These are phyloP conservation scores for Parafenestella ontariensis DNA, from an alignment of 2,329 filamentous ascomycete species.

Conservation along the genomic window DNA sequence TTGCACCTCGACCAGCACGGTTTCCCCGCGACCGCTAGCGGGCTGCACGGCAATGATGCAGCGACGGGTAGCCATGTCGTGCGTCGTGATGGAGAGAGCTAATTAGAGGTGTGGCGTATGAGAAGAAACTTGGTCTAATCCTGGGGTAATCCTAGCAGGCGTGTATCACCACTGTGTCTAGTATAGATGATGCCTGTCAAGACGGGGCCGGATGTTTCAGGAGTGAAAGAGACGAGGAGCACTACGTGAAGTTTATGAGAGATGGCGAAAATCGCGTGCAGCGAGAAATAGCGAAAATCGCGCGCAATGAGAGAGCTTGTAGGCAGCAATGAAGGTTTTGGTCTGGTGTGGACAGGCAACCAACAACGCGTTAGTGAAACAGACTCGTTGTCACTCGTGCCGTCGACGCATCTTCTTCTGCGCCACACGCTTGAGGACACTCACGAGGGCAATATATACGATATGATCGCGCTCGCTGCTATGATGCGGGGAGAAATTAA, in stretches of 20 bases:
- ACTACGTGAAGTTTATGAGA: conserved; percentile 11
- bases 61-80: conserved; percentile 21
- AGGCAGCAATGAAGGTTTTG: conserved; percentile 7
- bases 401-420: too few relatives aligned
- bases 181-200: conserved; percentile 24
- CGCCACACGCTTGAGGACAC: neutral
- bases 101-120: conserved; percentile 3
- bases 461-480: neutral
- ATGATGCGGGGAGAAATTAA: neutral
- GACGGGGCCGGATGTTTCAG: too few relatives aligned
- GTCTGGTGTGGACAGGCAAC: neutral
- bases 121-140: conserved; percentile 6
- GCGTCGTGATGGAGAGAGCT: neutral
- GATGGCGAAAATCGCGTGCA: neutral
- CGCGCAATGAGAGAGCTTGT: neutral
- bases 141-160: conserved; percentile 14
- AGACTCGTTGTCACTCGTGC: neutral
- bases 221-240: neutral
- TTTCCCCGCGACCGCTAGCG: conserved; percentile 59
- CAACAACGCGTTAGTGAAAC: neutral
- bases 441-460: neutral
- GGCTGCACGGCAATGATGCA: conserved; percentile 66
- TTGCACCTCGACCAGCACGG: conserved; percentile 67
- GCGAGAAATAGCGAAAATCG: neutral
- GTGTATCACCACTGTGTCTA: conserved; percentile 20